Conservation (phyloP, 768 basidiomycete genomes). For the Leucosporidium creatinivorum region DNA sequence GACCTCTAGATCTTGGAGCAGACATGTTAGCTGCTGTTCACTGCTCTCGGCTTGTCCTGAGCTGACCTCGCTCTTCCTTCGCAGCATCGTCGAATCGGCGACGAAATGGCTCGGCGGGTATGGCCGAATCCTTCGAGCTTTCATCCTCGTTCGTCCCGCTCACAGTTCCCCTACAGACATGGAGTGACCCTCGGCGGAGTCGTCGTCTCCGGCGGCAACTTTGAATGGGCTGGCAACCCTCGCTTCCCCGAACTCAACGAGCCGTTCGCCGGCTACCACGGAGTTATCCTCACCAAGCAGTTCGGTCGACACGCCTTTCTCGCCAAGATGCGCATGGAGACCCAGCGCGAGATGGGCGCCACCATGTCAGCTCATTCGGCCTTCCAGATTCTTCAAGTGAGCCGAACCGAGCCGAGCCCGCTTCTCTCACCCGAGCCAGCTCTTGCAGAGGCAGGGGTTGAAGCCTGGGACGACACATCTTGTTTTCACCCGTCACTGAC, state of each 20-base stretch:
- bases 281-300: constrained; percentile 36
- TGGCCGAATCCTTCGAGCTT: neutral
- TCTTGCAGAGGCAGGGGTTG: no score
- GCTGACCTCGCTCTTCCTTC: no score
- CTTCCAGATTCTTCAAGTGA: neutral
- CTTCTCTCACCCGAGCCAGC: no score
- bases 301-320: constrained; percentile 61
- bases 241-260: constrained; percentile 60
- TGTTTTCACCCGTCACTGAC: no score
- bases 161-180: constrained; percentile 42
- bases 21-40: no score
- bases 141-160: neutral
- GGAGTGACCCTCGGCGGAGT: constrained; percentile 74
- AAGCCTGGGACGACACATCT: no score
- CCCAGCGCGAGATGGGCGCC: neutral
- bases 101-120: constrained; percentile 57
- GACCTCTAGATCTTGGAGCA: constrained; percentile 58
- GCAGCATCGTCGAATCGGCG: constrained; percentile 68
- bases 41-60: no score
- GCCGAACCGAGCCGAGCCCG: no score
- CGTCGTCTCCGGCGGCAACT: constrained; percentile 66
- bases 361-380: neutral
- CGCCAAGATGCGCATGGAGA: constrained; percentile 51
- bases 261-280: constrained; percentile 55
- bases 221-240: constrained; percentile 54